Evolutionary conservation across 2,329 filamentous ascomycete species (phyloP).

Genomic region (Incumbomyces delicatus): DNA sequence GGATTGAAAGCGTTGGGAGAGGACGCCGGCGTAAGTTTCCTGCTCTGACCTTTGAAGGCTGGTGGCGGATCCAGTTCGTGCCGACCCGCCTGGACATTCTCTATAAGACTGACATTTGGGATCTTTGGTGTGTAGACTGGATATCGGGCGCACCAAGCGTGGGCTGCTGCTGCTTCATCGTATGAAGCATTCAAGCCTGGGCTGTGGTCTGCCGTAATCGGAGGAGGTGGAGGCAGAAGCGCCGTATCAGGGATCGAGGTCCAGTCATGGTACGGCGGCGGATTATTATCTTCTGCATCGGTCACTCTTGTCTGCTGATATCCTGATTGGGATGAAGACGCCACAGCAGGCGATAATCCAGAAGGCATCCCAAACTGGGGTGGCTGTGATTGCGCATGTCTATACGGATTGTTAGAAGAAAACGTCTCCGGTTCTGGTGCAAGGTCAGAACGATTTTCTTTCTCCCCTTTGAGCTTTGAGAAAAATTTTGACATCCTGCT

Average conservation of each 20-base stretch:
- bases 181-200: slow-evolving; percentile 48
- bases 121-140: slow-evolving; percentile 35
- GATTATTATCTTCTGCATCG: slow-evolving; percentile 21
- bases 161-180: slow-evolving; percentile 46
- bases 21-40: background rate
- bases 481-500: slow-evolving; percentile 7
- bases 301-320: background rate
- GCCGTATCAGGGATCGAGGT: slow-evolving; percentile 50
- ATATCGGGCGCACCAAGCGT: slow-evolving; percentile 43
- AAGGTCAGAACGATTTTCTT: slow-evolving; percentile 1
- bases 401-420: slow-evolving; percentile 2
- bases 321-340: background rate
- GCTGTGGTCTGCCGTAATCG: slow-evolving; percentile 43
- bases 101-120: background rate
- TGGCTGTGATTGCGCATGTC: background rate
- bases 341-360: slow-evolving; percentile 21
- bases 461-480: slow-evolving; percentile 5
- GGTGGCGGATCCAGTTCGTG: background rate
- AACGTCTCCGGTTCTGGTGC: background rate
- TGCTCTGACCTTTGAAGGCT: background rate
- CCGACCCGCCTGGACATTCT: background rate
- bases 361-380: slow-evolving; percentile 11
- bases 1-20: background rate
- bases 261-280: slow-evolving; percentile 55
- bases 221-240: slow-evolving; percentile 51